Percentiles rank a stretch among this genome's conserved stretches.
Conservation (phyloP, 2,329 filamentous ascomycete genomes). For the Penicillium thymicola region DNA sequence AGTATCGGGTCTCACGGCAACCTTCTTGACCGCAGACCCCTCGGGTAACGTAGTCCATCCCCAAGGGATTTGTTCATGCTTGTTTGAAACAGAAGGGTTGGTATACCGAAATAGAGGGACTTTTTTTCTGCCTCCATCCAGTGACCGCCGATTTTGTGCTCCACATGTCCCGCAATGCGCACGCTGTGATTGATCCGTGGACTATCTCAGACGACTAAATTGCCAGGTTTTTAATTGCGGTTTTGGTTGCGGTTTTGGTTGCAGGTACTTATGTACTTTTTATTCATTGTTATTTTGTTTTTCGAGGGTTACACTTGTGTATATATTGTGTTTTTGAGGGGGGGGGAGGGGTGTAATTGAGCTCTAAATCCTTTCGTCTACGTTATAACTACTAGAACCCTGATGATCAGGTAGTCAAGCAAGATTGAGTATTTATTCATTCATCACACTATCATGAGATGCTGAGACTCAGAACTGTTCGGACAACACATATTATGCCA, state of each 20-base stretch:
- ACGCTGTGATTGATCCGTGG: not conserved
- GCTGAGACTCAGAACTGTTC: slow-evolving; percentile 35
- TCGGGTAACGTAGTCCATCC: slow-evolving; percentile 45
- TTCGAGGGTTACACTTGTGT: not conserved
- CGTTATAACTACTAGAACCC: not conserved
- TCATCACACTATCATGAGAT: slow-evolving; percentile 41
- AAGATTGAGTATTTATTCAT: slow-evolving; percentile 28
- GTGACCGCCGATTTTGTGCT: slow-evolving; percentile 20
- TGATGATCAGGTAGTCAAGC: not conserved
- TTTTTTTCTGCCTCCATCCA: slow-evolving; percentile 22
- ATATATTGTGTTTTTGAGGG: not conserved
- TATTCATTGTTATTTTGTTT: not conserved
- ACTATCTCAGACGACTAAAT: not conserved
- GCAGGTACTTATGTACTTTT: not conserved
- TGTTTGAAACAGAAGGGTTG: slow-evolving; percentile 12
- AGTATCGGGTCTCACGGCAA: slow-evolving; percentile 70
- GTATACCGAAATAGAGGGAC: slow-evolving; percentile 7
- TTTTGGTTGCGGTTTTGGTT: too few species aligned
- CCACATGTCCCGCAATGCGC: slow-evolving; percentile 5
- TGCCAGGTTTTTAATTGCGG: not conserved
- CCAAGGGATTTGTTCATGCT: slow-evolving; percentile 32
- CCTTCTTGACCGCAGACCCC: slow-evolving; percentile 56
- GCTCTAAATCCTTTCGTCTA: not conserved
- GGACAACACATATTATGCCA: slow-evolving; percentile 35
- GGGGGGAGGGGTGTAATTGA: not conserved